These are phyloP conservation scores for Macadamia integrifolia DNA, from an alignment of 164 flowering plant species.

Conservation along the genomic window DNA sequence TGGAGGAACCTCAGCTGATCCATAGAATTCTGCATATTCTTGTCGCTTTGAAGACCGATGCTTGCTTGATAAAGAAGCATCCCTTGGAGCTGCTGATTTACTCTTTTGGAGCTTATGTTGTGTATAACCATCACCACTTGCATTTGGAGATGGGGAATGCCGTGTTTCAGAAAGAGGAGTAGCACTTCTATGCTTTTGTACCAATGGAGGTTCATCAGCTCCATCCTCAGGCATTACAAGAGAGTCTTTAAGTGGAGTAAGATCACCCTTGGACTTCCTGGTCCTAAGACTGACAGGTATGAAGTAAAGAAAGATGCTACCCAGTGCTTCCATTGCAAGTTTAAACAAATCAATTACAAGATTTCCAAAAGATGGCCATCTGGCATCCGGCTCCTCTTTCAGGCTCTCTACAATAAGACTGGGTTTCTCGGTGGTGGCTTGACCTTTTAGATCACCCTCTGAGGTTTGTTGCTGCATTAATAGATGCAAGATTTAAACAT, in stretches of 20 bases:
- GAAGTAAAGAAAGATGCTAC: conserved; percentile 27
- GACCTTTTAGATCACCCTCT: conserved; percentile 26
- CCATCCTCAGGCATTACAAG: conserved; percentile 84
- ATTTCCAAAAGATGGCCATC: conserved; percentile 86
- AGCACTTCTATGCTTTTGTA: conserved; percentile 51
- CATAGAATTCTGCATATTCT: conserved; percentile 66
- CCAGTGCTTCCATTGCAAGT: conserved; percentile 49
- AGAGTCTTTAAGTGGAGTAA: conserved; percentile 70
- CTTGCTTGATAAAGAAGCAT: conserved; percentile 61
- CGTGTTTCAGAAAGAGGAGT: conserved; percentile 53
- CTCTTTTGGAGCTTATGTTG: conserved; percentile 57
- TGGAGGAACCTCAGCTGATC: conserved; percentile 47
- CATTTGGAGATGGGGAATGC: conserved; percentile 31
- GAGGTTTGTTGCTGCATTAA: conserved; percentile 29
- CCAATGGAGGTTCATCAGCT: conserved; percentile 32
- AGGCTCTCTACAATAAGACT: conserved; percentile 33
- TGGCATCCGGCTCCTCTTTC: conserved; percentile 61
- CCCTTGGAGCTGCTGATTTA: conserved; percentile 53
- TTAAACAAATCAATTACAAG: conserved; percentile 61
- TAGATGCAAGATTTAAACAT: not conserved
- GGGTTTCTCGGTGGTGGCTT: conserved; percentile 34
- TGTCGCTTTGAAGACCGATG: conserved; percentile 74
- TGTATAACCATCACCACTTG: conserved; percentile 35
- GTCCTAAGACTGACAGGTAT: conserved; percentile 38
- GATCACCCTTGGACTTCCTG: conserved; percentile 37